Percentiles rank a stretch among this genome's conserved stretches.
Evolutionary conservation across 768 basidiomycete genomes (phyloP).

Genomic region (Mycena vulgaris): DNA sequence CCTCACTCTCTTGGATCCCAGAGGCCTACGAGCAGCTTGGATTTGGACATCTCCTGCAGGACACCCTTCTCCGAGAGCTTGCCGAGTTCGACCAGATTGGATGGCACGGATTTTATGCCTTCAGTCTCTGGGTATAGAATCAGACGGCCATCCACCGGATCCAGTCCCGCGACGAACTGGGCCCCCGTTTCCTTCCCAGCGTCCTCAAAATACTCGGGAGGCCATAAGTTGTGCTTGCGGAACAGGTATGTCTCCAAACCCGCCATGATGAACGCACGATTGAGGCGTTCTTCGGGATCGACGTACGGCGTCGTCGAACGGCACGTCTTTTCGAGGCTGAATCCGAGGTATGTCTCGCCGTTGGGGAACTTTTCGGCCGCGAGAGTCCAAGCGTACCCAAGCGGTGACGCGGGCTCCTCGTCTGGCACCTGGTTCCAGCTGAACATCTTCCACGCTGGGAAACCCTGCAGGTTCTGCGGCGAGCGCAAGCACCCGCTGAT

Average conservation of each 20-base stretch:
- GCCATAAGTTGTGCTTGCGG: neutral
- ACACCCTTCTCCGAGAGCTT: neutral
- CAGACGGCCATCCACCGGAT: constrained; percentile 2
- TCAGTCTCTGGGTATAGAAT: neutral
- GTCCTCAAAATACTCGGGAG: constrained; percentile 12
- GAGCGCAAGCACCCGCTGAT: neutral
- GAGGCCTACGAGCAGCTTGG: constrained; percentile 7
- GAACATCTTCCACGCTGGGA: constrained; percentile 24
- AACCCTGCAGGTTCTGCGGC: neutral
- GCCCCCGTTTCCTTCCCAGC: neutral
- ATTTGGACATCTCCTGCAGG: neutral
- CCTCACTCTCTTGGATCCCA: constrained; percentile 15
- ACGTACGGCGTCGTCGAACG: neutral
- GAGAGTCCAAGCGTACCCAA: constrained; percentile 20
- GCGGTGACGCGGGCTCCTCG: neutral
- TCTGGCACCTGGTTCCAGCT: neutral
- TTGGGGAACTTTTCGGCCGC: neutral
- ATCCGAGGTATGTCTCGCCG: constrained; percentile 8
- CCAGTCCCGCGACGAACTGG: constrained; percentile 6
- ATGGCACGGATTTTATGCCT: too few relatives aligned
- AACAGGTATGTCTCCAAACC: constrained; percentile 11
- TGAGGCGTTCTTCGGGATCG: neutral
- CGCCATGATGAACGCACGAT: constrained; percentile 4
- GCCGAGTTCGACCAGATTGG: constrained; percentile 8
- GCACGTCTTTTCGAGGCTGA: neutral